Evolutionary conservation across 2,329 filamentous ascomycete genomes (phyloP).

Genomic region (Ophiostoma tasmaniense): DNA sequence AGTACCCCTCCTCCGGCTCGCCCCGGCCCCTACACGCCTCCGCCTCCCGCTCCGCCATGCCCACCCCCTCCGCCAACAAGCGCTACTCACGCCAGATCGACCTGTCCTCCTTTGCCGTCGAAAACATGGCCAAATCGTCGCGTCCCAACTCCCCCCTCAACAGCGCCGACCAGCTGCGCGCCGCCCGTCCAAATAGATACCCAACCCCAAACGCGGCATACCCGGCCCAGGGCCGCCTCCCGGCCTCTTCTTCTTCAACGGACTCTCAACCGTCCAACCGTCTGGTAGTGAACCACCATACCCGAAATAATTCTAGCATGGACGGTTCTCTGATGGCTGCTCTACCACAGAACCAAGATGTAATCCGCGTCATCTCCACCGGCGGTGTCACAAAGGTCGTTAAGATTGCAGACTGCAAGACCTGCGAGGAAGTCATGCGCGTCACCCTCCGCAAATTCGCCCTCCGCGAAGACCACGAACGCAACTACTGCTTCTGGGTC

Average conservation of each 20-base stretch:
- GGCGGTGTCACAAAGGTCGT: constrained; percentile 88
- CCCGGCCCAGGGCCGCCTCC: constrained; percentile 38
- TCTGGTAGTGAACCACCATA: constrained; percentile 62
- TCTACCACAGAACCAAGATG: constrained; percentile 74
- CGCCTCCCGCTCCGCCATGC: constrained; percentile 37
- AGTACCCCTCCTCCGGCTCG: constrained; percentile 54
- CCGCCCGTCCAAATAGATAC: constrained; percentile 49
- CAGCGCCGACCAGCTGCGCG: constrained; percentile 43
- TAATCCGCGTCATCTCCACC: constrained; percentile 89
- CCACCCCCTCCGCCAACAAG: constrained; percentile 39
- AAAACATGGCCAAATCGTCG: constrained; percentile 48
- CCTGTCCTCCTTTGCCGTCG: constrained; percentile 33
- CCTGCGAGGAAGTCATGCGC: constrained; percentile 85
- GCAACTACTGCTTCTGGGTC: constrained; percentile 96
- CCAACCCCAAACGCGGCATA: constrained; percentile 31
- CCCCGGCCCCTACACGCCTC: constrained; percentile 52
- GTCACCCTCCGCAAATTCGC: constrained; percentile 82
- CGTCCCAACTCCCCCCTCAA: constrained; percentile 61
- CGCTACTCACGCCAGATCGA: constrained; percentile 58
- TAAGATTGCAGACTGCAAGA: constrained; percentile 84
- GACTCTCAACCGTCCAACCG: constrained; percentile 49
- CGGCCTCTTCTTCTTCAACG: constrained; percentile 46
- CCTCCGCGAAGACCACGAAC: constrained; percentile 80
- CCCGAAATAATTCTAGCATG: constrained; percentile 72
- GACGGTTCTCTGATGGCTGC: constrained; percentile 81